Evolutionary conservation across 148 eudicot genomes (phyloP), one percentile per base, ranked within the genome.

Genomic region (Pharnaceum exiguum): DNA sequence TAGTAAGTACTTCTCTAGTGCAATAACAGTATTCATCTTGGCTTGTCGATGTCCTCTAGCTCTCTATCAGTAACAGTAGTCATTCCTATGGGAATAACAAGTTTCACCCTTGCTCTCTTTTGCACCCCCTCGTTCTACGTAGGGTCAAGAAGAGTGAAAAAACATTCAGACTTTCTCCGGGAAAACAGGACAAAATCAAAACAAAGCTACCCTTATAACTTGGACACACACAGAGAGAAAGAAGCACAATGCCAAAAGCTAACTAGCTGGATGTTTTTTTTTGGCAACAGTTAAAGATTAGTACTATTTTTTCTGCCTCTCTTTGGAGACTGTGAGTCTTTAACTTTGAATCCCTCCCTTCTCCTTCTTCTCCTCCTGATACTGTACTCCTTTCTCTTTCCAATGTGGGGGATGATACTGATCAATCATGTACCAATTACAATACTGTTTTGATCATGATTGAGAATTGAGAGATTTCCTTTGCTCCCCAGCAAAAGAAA

Each of bases 71-170:
- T 37, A 37, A 15, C 21, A 6, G 15, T 16, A 9, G 12, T 49
- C n/a, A 5, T 27, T 3, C 15, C 5, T 16, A 15, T 4, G 23
- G 5, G 19, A 16, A 45, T 2, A 44, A 44, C 5, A 42, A n/a
- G 10, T 16, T 16, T 28, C 3, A 36, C 33, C 16, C 22, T 26
- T 8, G 29, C 9, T 25, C 10, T 0, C 11, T 31, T 60, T 60
- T n/a, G n/a, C 53, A 70, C 69, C 74, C 64, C 54, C 74, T 70
- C 74, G 48, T 30, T 26, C 44, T 31, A 57, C 64, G 59, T 63
- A 70, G 63, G 64, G 74, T 63, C 74, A 57, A 70, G 56, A 29
- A 25, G 62, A 32, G 10, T 3, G 16, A 48, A 33, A 69, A 42
- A 61, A 40, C 46, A 55, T 22, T 6, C 12, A 47, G 57, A 25